Base-by-base conservation (phyloP, 169 alveolate species). In the Cryptosporidium ubiquitum region DNA sequence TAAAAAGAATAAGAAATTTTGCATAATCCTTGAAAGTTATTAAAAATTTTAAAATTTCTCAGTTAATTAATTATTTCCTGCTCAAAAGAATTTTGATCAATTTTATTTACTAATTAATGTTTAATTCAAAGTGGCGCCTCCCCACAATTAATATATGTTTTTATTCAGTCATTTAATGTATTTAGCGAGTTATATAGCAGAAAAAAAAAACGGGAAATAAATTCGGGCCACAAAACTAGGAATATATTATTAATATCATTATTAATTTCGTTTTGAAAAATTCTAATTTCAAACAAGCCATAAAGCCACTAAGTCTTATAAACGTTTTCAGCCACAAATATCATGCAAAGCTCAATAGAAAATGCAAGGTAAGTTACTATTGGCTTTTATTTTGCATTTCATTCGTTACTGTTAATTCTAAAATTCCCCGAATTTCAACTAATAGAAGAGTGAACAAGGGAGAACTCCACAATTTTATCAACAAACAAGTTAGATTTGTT, bases 401-500 rank as follows among this genome's bases (percentile, higher is more conserved):
- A 9, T 23, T 5, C 16, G 6, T 20, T 20, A 26, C 12, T 0
- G 12, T 52, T 14, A 55, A 0, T 20, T 55, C 20, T 26, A 5
- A 51, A 51, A 51, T 51, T 1, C 61, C 61, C 5, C 23, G 6
- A 20, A 35, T 49, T 5, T n/a, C 12, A 47, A 29, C 29, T 16
- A 58, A 47, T 42, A 79, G 89, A 14, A 58, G 89, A 20, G 68
- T 79, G 4, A 79, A 79, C 37, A 79, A 40, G 47, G 89, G 37
- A 18, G 89, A 79, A 26, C 74, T 79, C 14, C 89, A n/a, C 5
- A 79, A 79, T 26, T 79, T 79, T 64, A 20, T 79, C 60, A 79
- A 61, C 49, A 79, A 61, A 26, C 89, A 79, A 42, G 89, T 79
- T 35, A 79, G 89, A 37, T 79, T 79, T 61, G 89, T 79, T 60